A percentile compares a stretch with the other conserved stretches of the same genome.
phyloP scores from a whole-genome alignment of 1,284 basidiomycete species.

The Sanghuangporus weigelae region DNA sequence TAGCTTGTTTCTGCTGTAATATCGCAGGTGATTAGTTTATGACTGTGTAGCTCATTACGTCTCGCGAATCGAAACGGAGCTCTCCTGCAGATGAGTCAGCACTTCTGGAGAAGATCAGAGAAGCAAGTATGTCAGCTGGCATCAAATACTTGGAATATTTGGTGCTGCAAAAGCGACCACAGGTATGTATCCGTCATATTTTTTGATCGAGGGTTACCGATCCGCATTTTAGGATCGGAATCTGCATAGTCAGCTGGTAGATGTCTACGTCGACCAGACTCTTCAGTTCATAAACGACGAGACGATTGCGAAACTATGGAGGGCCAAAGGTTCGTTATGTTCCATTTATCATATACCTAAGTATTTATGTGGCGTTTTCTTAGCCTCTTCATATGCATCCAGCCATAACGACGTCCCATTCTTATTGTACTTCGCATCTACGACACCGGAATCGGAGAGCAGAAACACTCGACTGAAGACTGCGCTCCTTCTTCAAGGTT shows the following conservation, averaged over 20 bases:
- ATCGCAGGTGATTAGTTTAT: not conserved
- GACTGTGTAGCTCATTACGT: constrained; percentile 47
- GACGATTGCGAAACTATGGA: constrained; percentile 56
- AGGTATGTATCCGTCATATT: constrained; percentile 32
- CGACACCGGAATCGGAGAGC: constrained; percentile 68
- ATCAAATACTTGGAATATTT: constrained; percentile 76
- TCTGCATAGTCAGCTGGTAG: constrained; percentile 56
- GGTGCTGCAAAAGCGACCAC: constrained; percentile 64
- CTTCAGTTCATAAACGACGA: constrained; percentile 45
- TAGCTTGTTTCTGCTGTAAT: constrained; percentile 13
- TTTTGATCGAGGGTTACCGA: not conserved
- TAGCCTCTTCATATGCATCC: constrained; percentile 49
- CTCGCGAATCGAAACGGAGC: constrained; percentile 43
- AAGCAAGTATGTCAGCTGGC: constrained; percentile 53
- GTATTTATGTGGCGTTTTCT: no score
- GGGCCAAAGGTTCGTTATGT: constrained; percentile 53
- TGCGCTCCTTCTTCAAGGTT: constrained; percentile 74
- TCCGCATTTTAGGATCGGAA: constrained; percentile 40
- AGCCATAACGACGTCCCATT: constrained; percentile 37
- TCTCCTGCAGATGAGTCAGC: constrained; percentile 49
- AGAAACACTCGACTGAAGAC: constrained; percentile 74
- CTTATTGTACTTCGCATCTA: constrained; percentile 57
- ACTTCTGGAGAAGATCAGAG: constrained; percentile 51
- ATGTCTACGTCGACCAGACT: constrained; percentile 50
- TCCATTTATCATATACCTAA: no score